Evolutionary conservation across 192 early-diverging fungal genomes (phyloP).

Genomic region (Podochytrium sp.): DNA sequence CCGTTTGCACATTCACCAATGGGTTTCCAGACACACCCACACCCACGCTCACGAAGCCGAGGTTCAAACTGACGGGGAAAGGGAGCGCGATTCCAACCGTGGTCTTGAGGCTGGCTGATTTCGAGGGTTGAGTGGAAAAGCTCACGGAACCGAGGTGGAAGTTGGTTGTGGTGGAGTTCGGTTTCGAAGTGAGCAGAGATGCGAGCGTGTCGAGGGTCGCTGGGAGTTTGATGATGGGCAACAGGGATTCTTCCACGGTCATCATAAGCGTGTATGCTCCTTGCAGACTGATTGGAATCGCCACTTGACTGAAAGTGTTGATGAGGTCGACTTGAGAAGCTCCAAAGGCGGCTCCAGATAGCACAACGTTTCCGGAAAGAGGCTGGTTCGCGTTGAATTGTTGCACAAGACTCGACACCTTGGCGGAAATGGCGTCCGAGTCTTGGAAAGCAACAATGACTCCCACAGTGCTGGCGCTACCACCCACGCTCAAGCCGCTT

Average conservation of each 20-base stretch:
- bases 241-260: not conserved
- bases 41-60: no score
- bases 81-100: no score
- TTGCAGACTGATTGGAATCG: not conserved
- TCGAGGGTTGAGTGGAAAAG: no score
- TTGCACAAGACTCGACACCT: slow-evolving; percentile 17
- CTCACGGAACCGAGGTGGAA: no score
- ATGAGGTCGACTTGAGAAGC: not conserved
- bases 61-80: no score
- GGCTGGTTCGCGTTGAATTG: slow-evolving; percentile 22
- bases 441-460: slow-evolving; percentile 5
- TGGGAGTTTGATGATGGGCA: not conserved
- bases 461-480: no score
- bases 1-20: no score
- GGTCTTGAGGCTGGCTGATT: no score
- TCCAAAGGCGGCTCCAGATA: not conserved
- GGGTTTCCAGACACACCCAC: no score
- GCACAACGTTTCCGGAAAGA: slow-evolving; percentile 21
- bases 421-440: slow-evolving; percentile 9
- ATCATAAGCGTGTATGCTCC: not conserved
- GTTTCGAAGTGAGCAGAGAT: not conserved
- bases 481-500: no score
- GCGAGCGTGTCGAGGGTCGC: not conserved
- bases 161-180: not conserved
- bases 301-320: not conserved